Evolutionary conservation across 345 rosid species (phyloP).

Genomic region (Heritiera littoralis): DNA sequence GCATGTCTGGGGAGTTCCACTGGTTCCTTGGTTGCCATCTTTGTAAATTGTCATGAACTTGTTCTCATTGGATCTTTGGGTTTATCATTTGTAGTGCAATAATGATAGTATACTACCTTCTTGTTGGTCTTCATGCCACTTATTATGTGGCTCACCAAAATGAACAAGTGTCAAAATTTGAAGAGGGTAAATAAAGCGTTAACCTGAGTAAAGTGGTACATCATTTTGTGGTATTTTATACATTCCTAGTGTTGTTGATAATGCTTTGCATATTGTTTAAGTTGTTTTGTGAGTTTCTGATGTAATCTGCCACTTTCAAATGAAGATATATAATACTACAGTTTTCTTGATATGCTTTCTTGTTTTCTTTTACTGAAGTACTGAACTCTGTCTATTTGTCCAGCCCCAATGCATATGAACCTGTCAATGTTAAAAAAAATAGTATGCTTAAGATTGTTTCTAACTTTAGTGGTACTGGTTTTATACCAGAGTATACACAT

Average conservation of each 20-base stretch:
- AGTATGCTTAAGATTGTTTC: no score
- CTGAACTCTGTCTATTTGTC: no score
- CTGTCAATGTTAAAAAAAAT: no score
- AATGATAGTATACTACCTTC: constrained; percentile 72
- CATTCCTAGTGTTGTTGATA: not conserved
- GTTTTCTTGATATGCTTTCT: not conserved
- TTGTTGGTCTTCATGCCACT: constrained; percentile 86
- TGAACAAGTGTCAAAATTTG: constrained; percentile 28
- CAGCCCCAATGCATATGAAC: no score
- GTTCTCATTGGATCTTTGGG: constrained; percentile 80
- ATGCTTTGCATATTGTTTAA: not conserved
- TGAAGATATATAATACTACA: not conserved
- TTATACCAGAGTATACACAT: no score
- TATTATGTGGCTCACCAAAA: constrained; percentile 71
- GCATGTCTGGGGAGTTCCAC: constrained; percentile 81
- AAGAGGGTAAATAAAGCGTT: constrained; percentile 7
- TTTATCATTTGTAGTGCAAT: constrained; percentile 70
- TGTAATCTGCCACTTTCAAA: not conserved
- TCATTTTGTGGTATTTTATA: not conserved
- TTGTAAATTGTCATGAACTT: constrained; percentile 74
- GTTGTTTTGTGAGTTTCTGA: not conserved
- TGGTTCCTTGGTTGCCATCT: constrained; percentile 91
- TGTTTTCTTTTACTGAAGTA: not conserved
- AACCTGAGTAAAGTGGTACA: not conserved
- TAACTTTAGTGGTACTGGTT: no score